A percentile compares a stretch with the other conserved stretches of the same genome.
Conservation (phyloP, 176 grass and related monocot genomes). For the Aegilops umbellulata region DNA sequence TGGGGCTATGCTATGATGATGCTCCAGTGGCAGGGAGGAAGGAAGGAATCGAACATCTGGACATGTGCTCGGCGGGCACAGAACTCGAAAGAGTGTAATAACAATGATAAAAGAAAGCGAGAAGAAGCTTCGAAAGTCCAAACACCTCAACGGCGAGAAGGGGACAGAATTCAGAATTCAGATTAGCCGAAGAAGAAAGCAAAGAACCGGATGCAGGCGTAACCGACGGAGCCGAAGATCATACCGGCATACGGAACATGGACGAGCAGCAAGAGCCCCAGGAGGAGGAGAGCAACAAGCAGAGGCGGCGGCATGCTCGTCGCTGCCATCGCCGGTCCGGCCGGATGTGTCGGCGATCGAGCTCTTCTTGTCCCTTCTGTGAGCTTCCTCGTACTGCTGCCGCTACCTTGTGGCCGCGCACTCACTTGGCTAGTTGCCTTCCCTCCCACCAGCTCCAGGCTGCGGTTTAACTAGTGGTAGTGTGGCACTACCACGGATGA, state of each 20-base stretch:
- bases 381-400: neutral
- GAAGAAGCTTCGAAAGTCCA: neutral
- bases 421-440: neutral
- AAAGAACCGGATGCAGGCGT: neutral
- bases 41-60: neutral
- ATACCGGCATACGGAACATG: slow-evolving; percentile 26
- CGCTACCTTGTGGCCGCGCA: neutral
- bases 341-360: neutral
- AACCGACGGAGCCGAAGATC: neutral
- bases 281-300: neutral
- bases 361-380: neutral
- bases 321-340: neutral
- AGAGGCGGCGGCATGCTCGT: neutral
- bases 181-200: neutral
- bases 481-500: neutral
- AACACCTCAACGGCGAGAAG: neutral
- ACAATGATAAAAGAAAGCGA: neutral
- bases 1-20: neutral
- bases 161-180: neutral
- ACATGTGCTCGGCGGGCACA: neutral
- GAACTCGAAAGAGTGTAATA: neutral
- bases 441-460: neutral
- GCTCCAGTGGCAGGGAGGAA: neutral
- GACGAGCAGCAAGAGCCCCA: slow-evolving; percentile 13
- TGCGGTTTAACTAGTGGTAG: neutral